Percentiles rank a stretch among this genome's conserved stretches.
Evolutionary conservation across 2,329 filamentous ascomycete species (phyloP).

Genomic region (Eutypella sp.): DNA sequence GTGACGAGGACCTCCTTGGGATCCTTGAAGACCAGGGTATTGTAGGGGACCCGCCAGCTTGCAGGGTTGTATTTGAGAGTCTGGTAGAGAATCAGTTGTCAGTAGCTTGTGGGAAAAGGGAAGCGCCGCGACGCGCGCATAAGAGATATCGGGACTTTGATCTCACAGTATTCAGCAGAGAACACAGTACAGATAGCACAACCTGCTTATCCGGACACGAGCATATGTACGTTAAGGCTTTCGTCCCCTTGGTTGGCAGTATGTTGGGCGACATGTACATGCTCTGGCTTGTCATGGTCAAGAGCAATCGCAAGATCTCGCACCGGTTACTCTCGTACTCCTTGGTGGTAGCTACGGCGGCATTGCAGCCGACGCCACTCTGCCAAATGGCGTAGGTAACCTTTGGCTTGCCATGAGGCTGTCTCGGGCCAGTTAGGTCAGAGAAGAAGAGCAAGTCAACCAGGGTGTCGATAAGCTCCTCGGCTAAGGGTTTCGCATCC

Average conservation of each 20-base stretch:
- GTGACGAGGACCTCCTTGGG: slow-evolving; percentile 86
- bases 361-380: slow-evolving; percentile 93
- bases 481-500: slow-evolving; percentile 79
- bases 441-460: slow-evolving; percentile 88
- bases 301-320: slow-evolving; percentile 79
- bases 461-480: slow-evolving; percentile 87
- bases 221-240: slow-evolving; percentile 81
- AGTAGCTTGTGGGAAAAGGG: not conserved
- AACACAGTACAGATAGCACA: slow-evolving; percentile 85
- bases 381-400: slow-evolving; percentile 96
- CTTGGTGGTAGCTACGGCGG: slow-evolving; percentile 78
- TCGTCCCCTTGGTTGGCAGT: slow-evolving; percentile 77
- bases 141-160: not conserved
- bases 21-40: slow-evolving; percentile 87
- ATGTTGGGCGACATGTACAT: slow-evolving; percentile 84
- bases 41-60: slow-evolving; percentile 89
- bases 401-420: slow-evolving; percentile 67
- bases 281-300: slow-evolving; percentile 83
- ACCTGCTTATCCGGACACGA: slow-evolving; percentile 86
- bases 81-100: slow-evolving; percentile 40
- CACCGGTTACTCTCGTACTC: slow-evolving; percentile 91
- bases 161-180: slow-evolving; percentile 84
- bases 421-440: slow-evolving; percentile 76
- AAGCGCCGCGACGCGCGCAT: not conserved
- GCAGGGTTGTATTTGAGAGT: slow-evolving; percentile 94